These are phyloP conservation scores for Cubamyces sp. DNA, from an alignment of 768 basidiomycete species.

Conservation along the genomic window DNA sequence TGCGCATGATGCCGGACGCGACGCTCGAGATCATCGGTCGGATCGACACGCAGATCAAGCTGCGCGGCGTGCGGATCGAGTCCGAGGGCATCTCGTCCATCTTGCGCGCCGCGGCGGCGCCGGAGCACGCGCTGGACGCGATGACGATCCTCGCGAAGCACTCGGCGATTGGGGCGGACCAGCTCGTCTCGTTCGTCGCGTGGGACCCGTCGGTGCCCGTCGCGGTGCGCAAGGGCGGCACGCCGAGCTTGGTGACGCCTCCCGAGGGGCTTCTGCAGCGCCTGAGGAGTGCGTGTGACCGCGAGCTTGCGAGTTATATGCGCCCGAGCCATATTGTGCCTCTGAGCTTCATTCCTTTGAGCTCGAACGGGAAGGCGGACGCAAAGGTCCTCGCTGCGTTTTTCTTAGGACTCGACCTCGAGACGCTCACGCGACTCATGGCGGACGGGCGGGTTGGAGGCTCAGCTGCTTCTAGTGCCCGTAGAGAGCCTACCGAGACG, in stretches of 20 bases:
- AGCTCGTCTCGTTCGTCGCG: constrained; percentile 51
- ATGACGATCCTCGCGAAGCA: constrained; percentile 49
- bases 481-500: constrained; percentile 29
- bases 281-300: constrained; percentile 40
- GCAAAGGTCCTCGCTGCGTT: constrained; percentile 34
- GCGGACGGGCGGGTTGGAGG: background rate
- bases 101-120: constrained; percentile 38
- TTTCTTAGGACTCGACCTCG: constrained; percentile 32
- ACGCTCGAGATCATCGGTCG: constrained; percentile 54
- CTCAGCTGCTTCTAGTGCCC: background rate
- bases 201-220: constrained; percentile 44
- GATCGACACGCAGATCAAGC: constrained; percentile 55
- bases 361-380: constrained; percentile 42
- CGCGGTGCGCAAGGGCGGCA: constrained; percentile 41
- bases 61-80: constrained; percentile 58
- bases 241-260: constrained; percentile 34
- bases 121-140: constrained; percentile 40
- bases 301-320: constrained; percentile 53
- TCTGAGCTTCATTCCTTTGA: constrained; percentile 52
- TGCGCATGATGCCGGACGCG: constrained; percentile 52
- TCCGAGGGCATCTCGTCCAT: constrained; percentile 54
- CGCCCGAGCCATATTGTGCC: constrained; percentile 54
- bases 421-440: constrained; percentile 27
- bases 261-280: constrained; percentile 36
- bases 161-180: constrained; percentile 46